Evolutionary conservation across 1,284 basidiomycete genomes (phyloP).

Genomic region (Ganoderma lucidum): DNA sequence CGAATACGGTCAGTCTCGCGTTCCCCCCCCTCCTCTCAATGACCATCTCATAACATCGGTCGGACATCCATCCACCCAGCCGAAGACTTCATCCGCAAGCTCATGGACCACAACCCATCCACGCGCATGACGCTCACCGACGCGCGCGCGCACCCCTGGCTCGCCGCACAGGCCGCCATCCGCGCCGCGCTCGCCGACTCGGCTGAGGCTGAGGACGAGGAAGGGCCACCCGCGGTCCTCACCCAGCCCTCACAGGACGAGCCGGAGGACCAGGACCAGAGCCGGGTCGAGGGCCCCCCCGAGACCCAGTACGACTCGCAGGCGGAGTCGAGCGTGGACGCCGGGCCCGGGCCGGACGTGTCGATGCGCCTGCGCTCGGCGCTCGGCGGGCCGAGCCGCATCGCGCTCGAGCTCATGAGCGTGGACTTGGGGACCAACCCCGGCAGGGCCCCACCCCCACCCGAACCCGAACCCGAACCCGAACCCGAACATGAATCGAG

Average conservation of each 20-base stretch:
- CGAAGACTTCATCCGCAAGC: constrained; percentile 53
- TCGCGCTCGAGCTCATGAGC: constrained; percentile 12
- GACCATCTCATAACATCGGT: neutral
- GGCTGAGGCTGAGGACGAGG: neutral
- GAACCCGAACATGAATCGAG: neutral
- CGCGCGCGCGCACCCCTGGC: constrained; percentile 73
- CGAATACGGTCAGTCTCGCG: constrained; percentile 11
- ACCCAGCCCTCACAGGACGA: constrained; percentile 4
- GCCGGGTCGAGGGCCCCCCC: neutral
- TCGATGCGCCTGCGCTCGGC: constrained; percentile 16
- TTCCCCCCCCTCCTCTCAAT: too few species aligned
- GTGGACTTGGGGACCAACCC: constrained; percentile 3
- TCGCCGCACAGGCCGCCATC: constrained; percentile 42
- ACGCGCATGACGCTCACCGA: constrained; percentile 65
- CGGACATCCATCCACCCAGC: constrained; percentile 8
- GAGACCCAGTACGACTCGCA: neutral
- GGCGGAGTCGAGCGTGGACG: neutral
- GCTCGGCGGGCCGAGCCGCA: constrained; percentile 14
- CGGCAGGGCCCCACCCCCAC: neutral
- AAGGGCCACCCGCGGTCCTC: neutral
- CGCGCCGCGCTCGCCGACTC: neutral
- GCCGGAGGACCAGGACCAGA: neutral
- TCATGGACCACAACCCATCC: constrained; percentile 60
- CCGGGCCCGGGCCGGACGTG: constrained; percentile 2
- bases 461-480: neutral